Evolutionary conservation across 164 flowering plant genomes (phyloP).

Genomic region (Malania oleifera): DNA sequence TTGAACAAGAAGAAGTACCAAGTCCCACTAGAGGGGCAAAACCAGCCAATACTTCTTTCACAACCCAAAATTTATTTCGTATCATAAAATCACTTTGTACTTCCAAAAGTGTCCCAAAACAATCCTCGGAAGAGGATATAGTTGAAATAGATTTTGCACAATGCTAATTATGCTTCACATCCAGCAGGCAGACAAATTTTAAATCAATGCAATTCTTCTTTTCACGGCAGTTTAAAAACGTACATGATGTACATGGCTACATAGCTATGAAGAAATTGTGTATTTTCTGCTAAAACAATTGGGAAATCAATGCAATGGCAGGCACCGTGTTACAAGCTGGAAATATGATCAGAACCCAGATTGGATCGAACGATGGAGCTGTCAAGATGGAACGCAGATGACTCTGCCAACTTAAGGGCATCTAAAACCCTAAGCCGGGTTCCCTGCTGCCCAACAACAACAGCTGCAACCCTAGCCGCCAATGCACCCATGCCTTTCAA

Average conservation of each 20-base stretch:
- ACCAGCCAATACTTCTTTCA: no score
- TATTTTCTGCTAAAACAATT: no score
- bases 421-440: conserved; percentile 80
- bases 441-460: conserved; percentile 91
- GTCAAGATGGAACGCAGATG: conserved; percentile 40
- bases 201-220: neutral
- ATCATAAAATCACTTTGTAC: no score
- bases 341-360: conserved; percentile 57
- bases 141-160: no score
- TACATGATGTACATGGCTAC: neutral
- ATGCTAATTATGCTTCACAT: no score
- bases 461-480: conserved; percentile 81
- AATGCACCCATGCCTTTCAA: conserved; percentile 71
- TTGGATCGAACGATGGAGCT: conserved; percentile 33
- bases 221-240: neutral
- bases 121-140: no score
- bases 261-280: neutral
- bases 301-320: neutral
- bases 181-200: no score
- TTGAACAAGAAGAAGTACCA: no score
- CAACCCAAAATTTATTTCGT: no score
- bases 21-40: no score
- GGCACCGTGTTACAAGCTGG: conserved; percentile 29
- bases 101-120: no score
- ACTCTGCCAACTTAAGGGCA: conserved; percentile 59